Evolutionary conservation across 805 yeast genomes (phyloP).

Genomic region (Yarrowia sp.): DNA sequence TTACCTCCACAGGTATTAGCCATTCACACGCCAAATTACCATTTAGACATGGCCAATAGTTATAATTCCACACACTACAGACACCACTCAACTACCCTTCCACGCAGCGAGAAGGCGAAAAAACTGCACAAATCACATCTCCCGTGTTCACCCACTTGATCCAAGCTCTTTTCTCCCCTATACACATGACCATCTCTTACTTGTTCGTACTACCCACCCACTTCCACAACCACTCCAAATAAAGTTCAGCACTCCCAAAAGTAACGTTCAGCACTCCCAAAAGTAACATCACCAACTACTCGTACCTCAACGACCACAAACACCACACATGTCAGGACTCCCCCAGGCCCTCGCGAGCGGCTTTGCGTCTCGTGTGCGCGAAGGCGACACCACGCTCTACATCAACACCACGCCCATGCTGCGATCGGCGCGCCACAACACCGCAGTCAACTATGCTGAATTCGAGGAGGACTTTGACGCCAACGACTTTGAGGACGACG

Average conservation of each 20-base stretch:
- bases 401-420: conserved; percentile 69
- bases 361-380: conserved; percentile 66
- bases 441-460: conserved; percentile 68
- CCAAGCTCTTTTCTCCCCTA: no score
- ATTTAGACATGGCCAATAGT: no score
- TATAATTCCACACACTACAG: no score
- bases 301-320: no score
- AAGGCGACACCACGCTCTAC: conserved; percentile 69
- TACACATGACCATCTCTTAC: background rate
- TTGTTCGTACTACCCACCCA: no score
- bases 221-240: background rate
- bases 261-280: background rate
- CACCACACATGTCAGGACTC: conserved; percentile 1
- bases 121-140: no score
- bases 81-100: no score
- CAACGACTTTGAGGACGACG: conserved; percentile 42
- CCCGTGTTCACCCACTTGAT: no score
- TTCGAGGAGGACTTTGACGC: conserved; percentile 63
- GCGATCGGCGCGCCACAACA: conserved; percentile 66
- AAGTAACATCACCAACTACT: background rate
- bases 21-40: no score
- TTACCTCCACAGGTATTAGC: no score
- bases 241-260: background rate
- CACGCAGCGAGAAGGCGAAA: no score
- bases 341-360: conserved; percentile 81